A percentile compares a stretch with the other conserved stretches of the same genome.
Conservation (phyloP, 2,329 filamentous ascomycete species). For the Rosellinia necatrix region DNA sequence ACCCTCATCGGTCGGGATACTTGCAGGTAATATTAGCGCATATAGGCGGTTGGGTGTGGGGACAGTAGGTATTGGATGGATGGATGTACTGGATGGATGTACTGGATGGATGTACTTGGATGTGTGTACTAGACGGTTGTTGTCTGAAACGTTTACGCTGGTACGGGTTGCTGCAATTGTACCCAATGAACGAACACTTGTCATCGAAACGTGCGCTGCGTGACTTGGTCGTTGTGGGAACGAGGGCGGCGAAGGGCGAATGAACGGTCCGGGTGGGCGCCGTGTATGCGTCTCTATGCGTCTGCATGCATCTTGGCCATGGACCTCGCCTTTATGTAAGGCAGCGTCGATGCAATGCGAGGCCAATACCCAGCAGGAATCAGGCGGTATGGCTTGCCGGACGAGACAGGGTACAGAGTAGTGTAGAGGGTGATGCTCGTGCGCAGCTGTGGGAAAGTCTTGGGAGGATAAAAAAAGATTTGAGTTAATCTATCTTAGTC, state of each 20-base stretch:
- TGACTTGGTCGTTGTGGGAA: no score
- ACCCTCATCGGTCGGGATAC: constrained; percentile 1
- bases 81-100: no score
- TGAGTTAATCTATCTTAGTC: constrained; percentile 18
- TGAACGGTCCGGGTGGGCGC: neutral
- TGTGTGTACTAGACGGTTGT: no score
- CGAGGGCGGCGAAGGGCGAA: neutral
- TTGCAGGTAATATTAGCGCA: constrained; percentile 2
- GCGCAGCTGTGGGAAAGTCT: neutral
- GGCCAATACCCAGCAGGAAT: constrained; percentile 1
- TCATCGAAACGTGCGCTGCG: no score
- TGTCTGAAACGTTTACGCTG: constrained; percentile 23
- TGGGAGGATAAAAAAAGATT: constrained; percentile 9
- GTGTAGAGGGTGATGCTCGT: constrained; percentile 9
- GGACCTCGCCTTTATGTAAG: constrained; percentile 13
- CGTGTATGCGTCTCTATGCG: neutral
- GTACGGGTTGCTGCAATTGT: constrained; percentile 19
- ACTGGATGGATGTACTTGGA: no score
- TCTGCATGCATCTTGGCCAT: constrained; percentile 13
- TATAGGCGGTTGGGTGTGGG: constrained; percentile 20
- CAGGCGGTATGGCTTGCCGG: neutral
- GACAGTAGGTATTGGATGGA: no score
- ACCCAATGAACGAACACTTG: constrained; percentile 16
- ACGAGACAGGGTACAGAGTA: no score
- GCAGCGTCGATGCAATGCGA: constrained; percentile 18